These are phyloP conservation scores for Lomentospora prolificans DNA, from an alignment of 2,329 filamentous ascomycete genomes.

Conservation along the genomic window DNA sequence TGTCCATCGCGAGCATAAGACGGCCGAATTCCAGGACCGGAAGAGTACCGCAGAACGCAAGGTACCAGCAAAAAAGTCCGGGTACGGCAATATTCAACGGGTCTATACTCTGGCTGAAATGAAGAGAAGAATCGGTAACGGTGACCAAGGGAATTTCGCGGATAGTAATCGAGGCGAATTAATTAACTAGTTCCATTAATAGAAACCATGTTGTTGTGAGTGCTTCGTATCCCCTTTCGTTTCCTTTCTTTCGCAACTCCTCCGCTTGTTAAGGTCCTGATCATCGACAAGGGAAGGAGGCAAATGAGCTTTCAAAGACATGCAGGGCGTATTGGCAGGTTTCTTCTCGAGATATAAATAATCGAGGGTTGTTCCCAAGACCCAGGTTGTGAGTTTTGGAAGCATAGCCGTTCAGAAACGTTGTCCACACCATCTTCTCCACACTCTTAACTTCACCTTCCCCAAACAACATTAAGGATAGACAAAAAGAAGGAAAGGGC, in stretches of 20 bases:
- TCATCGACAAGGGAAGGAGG: too few relatives aligned
- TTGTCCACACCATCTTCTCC: neutral
- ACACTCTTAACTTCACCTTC: neutral
- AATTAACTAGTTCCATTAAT: conserved; percentile 5
- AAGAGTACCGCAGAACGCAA: neutral
- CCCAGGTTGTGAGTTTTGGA: neutral
- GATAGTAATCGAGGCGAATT: neutral
- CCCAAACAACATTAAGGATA: neutral
- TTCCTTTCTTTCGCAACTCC: neutral
- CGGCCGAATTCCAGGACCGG: neutral
- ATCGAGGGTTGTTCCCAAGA: neutral
- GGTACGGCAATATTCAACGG: neutral
- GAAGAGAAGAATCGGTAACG: neutral
- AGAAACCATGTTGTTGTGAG: neutral
- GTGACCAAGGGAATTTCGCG: neutral
- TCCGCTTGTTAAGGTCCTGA: neutral
- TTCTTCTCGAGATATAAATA: neutral
- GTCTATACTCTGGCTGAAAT: neutral
- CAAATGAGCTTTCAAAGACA: neutral
- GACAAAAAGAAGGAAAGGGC: too few relatives aligned
- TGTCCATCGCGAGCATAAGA: neutral
- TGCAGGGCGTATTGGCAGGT: neutral
- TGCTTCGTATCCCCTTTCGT: neutral
- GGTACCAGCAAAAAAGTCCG: neutral
- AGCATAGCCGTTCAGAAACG: neutral